Base-by-base conservation (phyloP, 306 rosid genomes). In the Gastrolobium villosum region DNA sequence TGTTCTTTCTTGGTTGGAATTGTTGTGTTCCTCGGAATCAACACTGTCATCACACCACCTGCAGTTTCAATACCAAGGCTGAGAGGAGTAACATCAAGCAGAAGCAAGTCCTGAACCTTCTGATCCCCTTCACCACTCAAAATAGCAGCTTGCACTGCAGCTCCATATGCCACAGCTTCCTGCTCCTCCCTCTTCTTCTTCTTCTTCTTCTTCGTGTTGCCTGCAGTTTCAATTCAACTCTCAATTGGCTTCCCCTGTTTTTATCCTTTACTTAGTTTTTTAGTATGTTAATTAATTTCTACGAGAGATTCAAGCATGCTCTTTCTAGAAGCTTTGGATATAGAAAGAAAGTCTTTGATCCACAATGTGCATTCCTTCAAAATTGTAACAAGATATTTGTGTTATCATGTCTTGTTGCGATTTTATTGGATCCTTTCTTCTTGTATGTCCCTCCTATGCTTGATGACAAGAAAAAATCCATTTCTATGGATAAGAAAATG, bases 361-460 rank as follows among this genome's bases (percentile, higher is more conserved):
- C 98, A 7, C 98, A 90, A 72, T 96, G 94, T 60, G 79, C 93
- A 15, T 92, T 94, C 81, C 98, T 94, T 64, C 98, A 94, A 72
- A 89, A 81, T 85, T 93, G 98, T 97, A 93, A 93, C 88, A 93
- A 93, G 89, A 91, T 91, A 77, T 93, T 93, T 80, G 97, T 93
- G 34, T 80, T 93, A 71, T 84, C 90, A 15, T 91, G 98, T 74
- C 82, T 88, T 54, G 45, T 93, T 79, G 91, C 97, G 5, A 91
- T 93, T 69, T 93, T 97, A 36, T 65, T 93, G 34, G 98, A 91
- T 75, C 98, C 98, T 56, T 71, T 93, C 88, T 93, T 93, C 92
- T 90, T 93, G 71, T 93, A 91, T 72, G 88, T 89, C 44, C 98
- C 95, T n/a, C n/a, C n/a, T 10, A 87, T 91, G 82, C 83, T 93